A percentile compares a stretch with the other conserved stretches of the same genome.
phyloP scores from a whole-genome alignment of 768 basidiomycete species.

The Lenzites betulinus region DNA sequence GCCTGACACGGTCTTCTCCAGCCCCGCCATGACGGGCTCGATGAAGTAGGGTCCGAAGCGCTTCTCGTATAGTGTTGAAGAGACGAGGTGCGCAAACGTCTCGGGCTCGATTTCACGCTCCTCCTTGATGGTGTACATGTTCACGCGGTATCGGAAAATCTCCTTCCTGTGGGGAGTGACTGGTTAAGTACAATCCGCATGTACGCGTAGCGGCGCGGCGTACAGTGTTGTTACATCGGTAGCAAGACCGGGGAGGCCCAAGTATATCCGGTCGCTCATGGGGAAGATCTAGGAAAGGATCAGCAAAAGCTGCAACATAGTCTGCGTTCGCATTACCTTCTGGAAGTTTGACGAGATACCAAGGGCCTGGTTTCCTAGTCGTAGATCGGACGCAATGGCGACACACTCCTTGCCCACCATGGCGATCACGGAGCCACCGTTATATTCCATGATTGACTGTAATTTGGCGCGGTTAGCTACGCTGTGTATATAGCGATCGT shows the following conservation, averaged over 20 bases:
- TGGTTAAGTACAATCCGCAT: not conserved
- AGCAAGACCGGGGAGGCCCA: conserved; percentile 90
- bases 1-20: conserved; percentile 73
- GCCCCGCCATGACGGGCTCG: conserved; percentile 94
- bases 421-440: conserved; percentile 98
- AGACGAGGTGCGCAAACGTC: conserved; percentile 94
- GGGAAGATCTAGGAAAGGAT: conserved; percentile 76
- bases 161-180: conserved; percentile 62
- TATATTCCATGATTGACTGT: conserved; percentile 88
- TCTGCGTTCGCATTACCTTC: conserved; percentile 60
- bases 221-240: conserved; percentile 93
- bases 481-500: not conserved
- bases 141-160: conserved; percentile 89
- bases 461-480: not conserved
- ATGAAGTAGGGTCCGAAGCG: conserved; percentile 97
- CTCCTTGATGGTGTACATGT: conserved; percentile 99
- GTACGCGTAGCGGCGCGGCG: conserved; percentile 27
- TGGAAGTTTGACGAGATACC: conserved; percentile 92
- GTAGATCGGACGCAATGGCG: conserved; percentile 94
- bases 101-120: conserved; percentile 95
- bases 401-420: conserved; percentile 99
- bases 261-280: conserved; percentile 87
- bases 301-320: conserved; percentile 11
- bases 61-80: conserved; percentile 92
- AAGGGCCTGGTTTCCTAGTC: conserved; percentile 85